phyloP scores from a whole-genome alignment of 2,329 filamentous ascomycete species.

The Aspergillus sergii region DNA sequence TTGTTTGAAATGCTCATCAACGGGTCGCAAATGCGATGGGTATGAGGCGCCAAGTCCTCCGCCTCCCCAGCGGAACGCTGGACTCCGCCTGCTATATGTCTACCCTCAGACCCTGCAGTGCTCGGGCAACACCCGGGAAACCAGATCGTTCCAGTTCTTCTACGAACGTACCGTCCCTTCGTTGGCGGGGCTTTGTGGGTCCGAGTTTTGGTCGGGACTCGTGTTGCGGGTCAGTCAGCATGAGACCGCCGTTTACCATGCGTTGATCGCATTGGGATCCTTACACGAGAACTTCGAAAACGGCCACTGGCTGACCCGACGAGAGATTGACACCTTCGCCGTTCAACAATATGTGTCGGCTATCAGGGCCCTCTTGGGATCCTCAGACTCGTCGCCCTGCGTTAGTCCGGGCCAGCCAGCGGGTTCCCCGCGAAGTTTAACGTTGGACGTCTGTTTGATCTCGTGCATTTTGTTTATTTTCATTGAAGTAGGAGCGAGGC shows the following conservation, averaged over 20 bases:
- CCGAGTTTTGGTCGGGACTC: constrained; percentile 28
- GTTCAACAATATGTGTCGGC: not conserved
- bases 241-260: constrained; percentile 29
- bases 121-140: not conserved
- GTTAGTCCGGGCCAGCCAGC: not conserved
- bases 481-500: not conserved
- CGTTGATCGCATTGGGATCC: constrained; percentile 31
- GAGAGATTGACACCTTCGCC: not conserved
- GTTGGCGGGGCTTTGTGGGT: constrained; percentile 20
- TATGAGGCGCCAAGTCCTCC: constrained; percentile 19
- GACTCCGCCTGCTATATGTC: not conserved
- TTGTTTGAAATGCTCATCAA: constrained; percentile 33
- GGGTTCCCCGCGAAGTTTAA: not conserved
- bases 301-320: not conserved
- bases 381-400: not conserved
- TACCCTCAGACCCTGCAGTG: not conserved
- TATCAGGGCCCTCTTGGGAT: not conserved
- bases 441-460: not conserved
- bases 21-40: constrained; percentile 36
- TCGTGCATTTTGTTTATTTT: not conserved
- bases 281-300: constrained; percentile 27
- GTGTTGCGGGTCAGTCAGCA: constrained; percentile 29
- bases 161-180: not conserved
- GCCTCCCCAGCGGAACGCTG: not conserved
- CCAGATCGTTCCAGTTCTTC: not conserved